Base-by-base conservation (phyloP, 306 rosid genomes). In the Trifolium subterraneum region DNA sequence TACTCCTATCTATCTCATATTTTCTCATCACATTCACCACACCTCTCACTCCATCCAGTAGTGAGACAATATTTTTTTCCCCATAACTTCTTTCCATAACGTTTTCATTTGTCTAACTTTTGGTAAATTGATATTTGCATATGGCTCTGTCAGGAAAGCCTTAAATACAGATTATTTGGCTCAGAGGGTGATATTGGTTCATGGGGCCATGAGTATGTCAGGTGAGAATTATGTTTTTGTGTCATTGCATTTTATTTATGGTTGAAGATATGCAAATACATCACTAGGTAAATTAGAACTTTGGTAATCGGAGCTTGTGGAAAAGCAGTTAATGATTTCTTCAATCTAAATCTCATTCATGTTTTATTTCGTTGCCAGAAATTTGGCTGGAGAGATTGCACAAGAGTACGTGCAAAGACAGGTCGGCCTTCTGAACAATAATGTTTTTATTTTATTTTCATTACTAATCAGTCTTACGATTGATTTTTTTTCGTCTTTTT, bases 161-260 rank as follows among this genome's bases (percentile, higher is more conserved):
- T 95, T 25, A 92, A 90, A 79, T 95, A 92, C 82, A 85, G 99
- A 77, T 64, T 95, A 73, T 56, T 86, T 81, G 99, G 99, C 61
- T 92, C 98, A 1, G 97, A 85, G 36, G 96, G 99, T 14, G 99
- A 95, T 73, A 95, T 95, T 69, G 98, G 99, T 61, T 95, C 98
- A 6, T 95, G 99, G 99, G 99, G 99, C 55, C 99, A 95, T 56
- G 99, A 95, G 86, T 95, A 95, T 87, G 99, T 95, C 76, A 92
- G 99, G 99, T 90, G 70, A 87, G 91, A 50, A 63, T 42, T 15
- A 29, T 67, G 15, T 7, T 35, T 38, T 13, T 5, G 10, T 56
- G 62, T 22, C 33, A 4, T 22, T 52, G 36, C 33, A 13, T 38
- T 41, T 68, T 1, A n/a, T 27, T 29, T 29, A 48, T 45, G 11